phyloP scores from a whole-genome alignment of 176 grass and related monocot genomes.

The Carex cristatella region DNA sequence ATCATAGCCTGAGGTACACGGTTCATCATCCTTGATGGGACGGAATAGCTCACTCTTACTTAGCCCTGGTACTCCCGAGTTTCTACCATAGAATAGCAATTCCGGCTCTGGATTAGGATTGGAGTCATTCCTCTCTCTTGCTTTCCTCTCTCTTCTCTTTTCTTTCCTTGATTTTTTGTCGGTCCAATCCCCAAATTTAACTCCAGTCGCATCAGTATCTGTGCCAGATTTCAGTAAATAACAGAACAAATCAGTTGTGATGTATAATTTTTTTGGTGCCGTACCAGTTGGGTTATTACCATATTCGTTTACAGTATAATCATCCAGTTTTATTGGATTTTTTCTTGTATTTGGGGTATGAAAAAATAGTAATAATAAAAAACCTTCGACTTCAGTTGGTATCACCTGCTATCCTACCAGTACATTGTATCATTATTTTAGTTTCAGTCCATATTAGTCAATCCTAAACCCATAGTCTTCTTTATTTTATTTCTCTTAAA shows the following conservation, averaged over 20 bases:
- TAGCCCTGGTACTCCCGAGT: slow-evolving; percentile 79
- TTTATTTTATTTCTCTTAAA: neutral
- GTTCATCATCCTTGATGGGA: slow-evolving; percentile 30
- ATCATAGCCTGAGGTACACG: slow-evolving; percentile 77
- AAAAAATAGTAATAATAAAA: slow-evolving; percentile 1
- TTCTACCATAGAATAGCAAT: slow-evolving; percentile 86
- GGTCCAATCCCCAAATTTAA: slow-evolving; percentile 58
- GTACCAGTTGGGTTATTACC: neutral
- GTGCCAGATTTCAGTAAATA: slow-evolving; percentile 30
- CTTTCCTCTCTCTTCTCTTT: slow-evolving; percentile 45
- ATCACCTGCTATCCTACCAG: neutral
- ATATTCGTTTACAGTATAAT: neutral
- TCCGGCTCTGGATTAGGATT: slow-evolving; percentile 54
- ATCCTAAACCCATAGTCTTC: neutral
- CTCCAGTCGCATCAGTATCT: slow-evolving; percentile 27
- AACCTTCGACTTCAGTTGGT: neutral
- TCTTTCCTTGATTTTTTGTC: slow-evolving; percentile 81
- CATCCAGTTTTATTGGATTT: neutral
- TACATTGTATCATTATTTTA: neutral
- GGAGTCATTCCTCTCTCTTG: slow-evolving; percentile 33
- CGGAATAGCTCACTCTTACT: slow-evolving; percentile 45
- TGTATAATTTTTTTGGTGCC: neutral
- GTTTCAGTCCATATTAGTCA: neutral
- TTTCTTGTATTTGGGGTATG: neutral
- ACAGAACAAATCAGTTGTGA: slow-evolving; percentile 11